A percentile compares a stretch with the other conserved stretches of the same genome.
These are phyloP conservation scores for Jimgerdemannia lactiflua DNA, from an alignment of 192 early-diverging fungal species.

Conservation along the genomic window DNA sequence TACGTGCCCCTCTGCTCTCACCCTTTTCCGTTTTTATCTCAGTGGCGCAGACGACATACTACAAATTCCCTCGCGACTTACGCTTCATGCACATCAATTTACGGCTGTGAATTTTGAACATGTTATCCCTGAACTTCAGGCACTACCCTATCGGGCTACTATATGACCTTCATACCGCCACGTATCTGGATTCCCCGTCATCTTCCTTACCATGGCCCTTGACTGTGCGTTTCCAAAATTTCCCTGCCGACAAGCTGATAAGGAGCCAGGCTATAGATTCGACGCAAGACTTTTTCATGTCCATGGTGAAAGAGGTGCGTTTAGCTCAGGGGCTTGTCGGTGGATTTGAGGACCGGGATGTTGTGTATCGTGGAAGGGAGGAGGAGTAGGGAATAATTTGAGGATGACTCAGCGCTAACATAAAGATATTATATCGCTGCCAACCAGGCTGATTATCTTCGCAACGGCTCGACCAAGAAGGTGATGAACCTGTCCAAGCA, in stretches of 20 bases:
- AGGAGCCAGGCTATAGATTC: constrained; percentile 48
- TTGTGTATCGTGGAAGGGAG: neutral
- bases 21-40: neutral
- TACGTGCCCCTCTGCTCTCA: constrained; percentile 17
- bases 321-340: neutral
- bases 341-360: neutral
- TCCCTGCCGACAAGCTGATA: constrained; percentile 68
- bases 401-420: neutral
- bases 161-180: constrained; percentile 61
- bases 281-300: constrained; percentile 81
- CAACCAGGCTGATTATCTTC: constrained; percentile 74
- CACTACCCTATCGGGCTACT: constrained; percentile 88
- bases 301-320: constrained; percentile 78
- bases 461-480: constrained; percentile 77
- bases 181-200: neutral
- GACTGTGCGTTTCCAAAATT: constrained; percentile 72
- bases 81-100: too few species aligned
- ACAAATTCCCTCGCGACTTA: too few species aligned
- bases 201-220: constrained; percentile 71
- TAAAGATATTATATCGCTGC: neutral
- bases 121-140: constrained; percentile 31
- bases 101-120: neutral
- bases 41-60: too few species aligned
- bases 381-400: neutral
- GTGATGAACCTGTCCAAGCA: constrained; percentile 84